Percentiles rank a stretch among this genome's conserved stretches.
phyloP scores from a whole-genome alignment of 83 land plant species.

The Picea mariana region DNA sequence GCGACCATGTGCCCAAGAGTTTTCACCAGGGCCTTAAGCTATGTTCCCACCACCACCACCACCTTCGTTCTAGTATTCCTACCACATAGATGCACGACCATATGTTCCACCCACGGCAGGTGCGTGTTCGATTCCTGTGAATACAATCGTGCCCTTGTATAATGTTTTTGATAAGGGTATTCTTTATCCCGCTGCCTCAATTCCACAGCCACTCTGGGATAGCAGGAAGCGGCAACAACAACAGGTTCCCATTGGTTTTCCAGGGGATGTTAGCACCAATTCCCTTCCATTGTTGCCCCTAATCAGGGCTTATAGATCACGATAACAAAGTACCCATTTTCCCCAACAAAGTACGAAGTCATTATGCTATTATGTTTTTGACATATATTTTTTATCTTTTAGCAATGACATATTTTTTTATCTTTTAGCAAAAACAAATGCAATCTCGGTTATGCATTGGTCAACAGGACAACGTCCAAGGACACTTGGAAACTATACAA shows the following conservation, averaged over 20 bases:
- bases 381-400: not conserved
- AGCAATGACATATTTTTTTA: too few relatives aligned
- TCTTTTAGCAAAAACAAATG: constrained; percentile 73
- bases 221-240: not conserved
- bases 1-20: constrained; percentile 20
- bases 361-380: too few relatives aligned
- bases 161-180: not conserved
- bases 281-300: not conserved
- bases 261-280: not conserved
- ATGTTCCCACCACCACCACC: not conserved
- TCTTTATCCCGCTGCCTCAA: not conserved
- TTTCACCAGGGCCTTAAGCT: constrained; percentile 5
- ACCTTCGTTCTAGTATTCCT: not conserved
- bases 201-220: constrained; percentile 14
- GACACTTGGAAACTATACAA: constrained; percentile 80
- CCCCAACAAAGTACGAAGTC: too few relatives aligned
- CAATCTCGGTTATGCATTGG: constrained; percentile 98
- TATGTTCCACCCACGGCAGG: not conserved
- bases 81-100: constrained; percentile 1
- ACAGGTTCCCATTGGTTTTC: not conserved
- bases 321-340: too few relatives aligned
- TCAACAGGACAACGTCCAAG: constrained; percentile 85
- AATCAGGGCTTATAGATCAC: not conserved
- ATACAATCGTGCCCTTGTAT: constrained; percentile 1
- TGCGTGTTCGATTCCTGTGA: not conserved